These are phyloP conservation scores for Monascus ruber DNA, from an alignment of 2,329 filamentous ascomycete genomes.

Conservation along the genomic window DNA sequence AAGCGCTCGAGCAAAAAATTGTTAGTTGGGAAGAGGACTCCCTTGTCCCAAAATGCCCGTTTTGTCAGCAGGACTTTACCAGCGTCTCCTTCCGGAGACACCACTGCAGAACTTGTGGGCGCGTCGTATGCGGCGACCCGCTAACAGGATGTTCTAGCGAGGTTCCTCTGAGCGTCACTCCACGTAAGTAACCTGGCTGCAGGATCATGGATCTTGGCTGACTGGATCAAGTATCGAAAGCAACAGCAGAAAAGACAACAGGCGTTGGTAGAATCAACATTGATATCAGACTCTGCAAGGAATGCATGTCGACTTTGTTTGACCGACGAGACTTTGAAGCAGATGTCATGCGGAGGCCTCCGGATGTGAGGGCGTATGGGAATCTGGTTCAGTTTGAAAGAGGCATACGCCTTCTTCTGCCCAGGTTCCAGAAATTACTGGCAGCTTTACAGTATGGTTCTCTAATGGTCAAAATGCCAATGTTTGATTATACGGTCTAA, in stretches of 20 bases:
- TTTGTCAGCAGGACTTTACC: slow-evolving; percentile 92
- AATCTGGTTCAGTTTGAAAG: slow-evolving; percentile 79
- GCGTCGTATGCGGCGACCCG: slow-evolving; percentile 82
- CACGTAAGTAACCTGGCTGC: slow-evolving; percentile 37
- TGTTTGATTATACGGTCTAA: not conserved
- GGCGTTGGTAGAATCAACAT: slow-evolving; percentile 50
- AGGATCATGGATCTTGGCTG: slow-evolving; percentile 8
- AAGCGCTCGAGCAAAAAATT: slow-evolving; percentile 77
- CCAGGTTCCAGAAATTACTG: slow-evolving; percentile 71
- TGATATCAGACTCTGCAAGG: slow-evolving; percentile 83
- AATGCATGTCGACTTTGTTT: slow-evolving; percentile 65
- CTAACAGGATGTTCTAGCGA: slow-evolving; percentile 76
- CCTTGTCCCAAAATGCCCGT: slow-evolving; percentile 69
- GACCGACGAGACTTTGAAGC: slow-evolving; percentile 65
- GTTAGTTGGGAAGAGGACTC: slow-evolving; percentile 93
- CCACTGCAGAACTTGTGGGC: slow-evolving; percentile 87
- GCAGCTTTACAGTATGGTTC: slow-evolving; percentile 51
- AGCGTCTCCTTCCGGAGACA: slow-evolving; percentile 87
- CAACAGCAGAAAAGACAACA: slow-evolving; percentile 32
- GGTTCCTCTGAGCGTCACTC: slow-evolving; percentile 65
- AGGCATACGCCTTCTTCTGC: slow-evolving; percentile 70
- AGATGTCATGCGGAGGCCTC: slow-evolving; percentile 55
- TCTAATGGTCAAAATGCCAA: not conserved
- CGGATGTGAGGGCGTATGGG: slow-evolving; percentile 69
- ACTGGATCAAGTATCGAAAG: slow-evolving; percentile 22